Percentiles rank a stretch among this genome's conserved stretches.
Conservation (phyloP, 345 rosid species). For the Bruguiera parviflora region DNA sequence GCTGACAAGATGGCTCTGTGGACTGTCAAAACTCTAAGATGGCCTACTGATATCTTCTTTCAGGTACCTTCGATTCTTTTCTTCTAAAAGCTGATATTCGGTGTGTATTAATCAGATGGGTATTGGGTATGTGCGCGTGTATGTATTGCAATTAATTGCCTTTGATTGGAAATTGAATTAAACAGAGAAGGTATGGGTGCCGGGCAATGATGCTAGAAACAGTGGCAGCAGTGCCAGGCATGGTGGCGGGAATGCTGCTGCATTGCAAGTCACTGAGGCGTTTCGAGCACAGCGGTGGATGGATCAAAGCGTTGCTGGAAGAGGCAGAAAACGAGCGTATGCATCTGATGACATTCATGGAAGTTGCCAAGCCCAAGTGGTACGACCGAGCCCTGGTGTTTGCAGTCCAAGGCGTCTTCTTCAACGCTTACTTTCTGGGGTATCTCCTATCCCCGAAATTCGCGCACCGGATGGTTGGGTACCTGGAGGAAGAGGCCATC, state of each 20-base stretch:
- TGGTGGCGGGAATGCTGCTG: slow-evolving; percentile 75
- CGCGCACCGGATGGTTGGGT: slow-evolving; percentile 75
- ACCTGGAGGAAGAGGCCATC: slow-evolving; percentile 85
- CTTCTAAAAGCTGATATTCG: no score
- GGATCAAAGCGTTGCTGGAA: slow-evolving; percentile 72
- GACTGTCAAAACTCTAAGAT: slow-evolving; percentile 66
- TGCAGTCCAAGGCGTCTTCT: slow-evolving; percentile 70
- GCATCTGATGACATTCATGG: slow-evolving; percentile 94
- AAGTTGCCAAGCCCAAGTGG: slow-evolving; percentile 66
- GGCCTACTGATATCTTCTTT: slow-evolving; percentile 69
- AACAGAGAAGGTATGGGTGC: slow-evolving; percentile 66
- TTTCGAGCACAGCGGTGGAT: slow-evolving; percentile 80
- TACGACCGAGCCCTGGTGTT: slow-evolving; percentile 72
- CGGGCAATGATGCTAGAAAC: slow-evolving; percentile 91
- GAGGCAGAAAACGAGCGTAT: slow-evolving; percentile 90
- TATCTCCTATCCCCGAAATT: slow-evolving; percentile 69
- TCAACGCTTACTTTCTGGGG: slow-evolving; percentile 71
- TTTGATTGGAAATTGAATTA: not conserved
- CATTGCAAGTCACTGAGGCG: slow-evolving; percentile 70
- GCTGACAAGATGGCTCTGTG: slow-evolving; percentile 57
- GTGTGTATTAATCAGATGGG: no score
- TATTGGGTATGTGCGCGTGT: no score
- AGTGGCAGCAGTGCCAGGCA: slow-evolving; percentile 80
- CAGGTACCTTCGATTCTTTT: slow-evolving; percentile 37
- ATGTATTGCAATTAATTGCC: no score